phyloP scores from a whole-genome alignment of 2,329 filamentous ascomycete species.

The Beauveria pseudobassiana region DNA sequence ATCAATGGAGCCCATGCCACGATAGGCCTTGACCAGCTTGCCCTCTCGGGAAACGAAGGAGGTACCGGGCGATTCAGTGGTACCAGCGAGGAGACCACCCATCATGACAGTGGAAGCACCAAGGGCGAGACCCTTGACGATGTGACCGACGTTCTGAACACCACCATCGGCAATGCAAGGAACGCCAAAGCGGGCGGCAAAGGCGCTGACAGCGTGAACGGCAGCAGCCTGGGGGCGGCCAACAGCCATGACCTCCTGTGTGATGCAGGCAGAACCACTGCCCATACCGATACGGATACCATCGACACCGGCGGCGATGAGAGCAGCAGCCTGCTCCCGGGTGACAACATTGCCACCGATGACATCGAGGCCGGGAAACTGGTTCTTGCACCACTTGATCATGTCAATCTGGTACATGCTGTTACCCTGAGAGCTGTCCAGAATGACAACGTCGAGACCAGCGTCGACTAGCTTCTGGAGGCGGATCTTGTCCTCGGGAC shows the following conservation, averaged over 20 bases:
- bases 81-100: slow-evolving; percentile 94
- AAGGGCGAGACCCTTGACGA: slow-evolving; percentile 94
- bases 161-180: slow-evolving; percentile 97
- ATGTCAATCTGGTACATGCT: slow-evolving; percentile 98
- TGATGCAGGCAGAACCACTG: slow-evolving; percentile 95
- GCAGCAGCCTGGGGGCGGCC: slow-evolving; percentile 92
- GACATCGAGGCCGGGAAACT: slow-evolving; percentile 80
- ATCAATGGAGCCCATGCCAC: slow-evolving; percentile 97
- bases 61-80: slow-evolving; percentile 92
- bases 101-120: slow-evolving; percentile 98
- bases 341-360: slow-evolving; percentile 99
- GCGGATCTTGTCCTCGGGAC: slow-evolving; percentile 83
- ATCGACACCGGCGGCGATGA: slow-evolving; percentile 92
- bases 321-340: slow-evolving; percentile 82
- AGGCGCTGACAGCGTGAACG: slow-evolving; percentile 81
- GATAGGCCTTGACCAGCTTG: slow-evolving; percentile 98
- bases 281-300: slow-evolving; percentile 98
- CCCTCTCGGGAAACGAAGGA: slow-evolving; percentile 95
- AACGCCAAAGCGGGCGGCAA: slow-evolving; percentile 88
- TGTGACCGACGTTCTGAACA: slow-evolving; percentile 97
- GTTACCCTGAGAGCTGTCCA: slow-evolving; percentile 97
- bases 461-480: slow-evolving; percentile 86
- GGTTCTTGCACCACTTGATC: slow-evolving; percentile 91
- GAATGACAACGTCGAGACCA: slow-evolving; percentile 87
- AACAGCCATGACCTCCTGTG: slow-evolving; percentile 99